A percentile compares a stretch with the other conserved stretches of the same genome.
These are phyloP conservation scores for Clitoria ternatea DNA, from an alignment of 306 rosid genomes.

Conservation along the genomic window DNA sequence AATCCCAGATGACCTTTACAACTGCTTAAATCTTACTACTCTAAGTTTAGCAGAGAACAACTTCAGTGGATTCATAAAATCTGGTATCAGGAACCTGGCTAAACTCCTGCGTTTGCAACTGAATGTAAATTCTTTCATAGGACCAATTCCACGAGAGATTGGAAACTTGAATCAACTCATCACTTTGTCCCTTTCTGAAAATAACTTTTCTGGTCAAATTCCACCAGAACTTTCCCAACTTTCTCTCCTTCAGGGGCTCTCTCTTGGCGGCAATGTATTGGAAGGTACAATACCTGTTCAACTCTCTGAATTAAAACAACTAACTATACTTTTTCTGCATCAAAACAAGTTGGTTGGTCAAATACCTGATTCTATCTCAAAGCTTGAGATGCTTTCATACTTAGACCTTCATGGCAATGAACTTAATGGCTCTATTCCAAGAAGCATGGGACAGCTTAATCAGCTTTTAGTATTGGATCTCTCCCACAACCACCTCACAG, in stretches of 20 bases:
- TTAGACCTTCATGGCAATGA: constrained; percentile 65
- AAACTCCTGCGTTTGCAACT: constrained; percentile 36
- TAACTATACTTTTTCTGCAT: constrained; percentile 39
- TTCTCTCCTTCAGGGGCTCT: constrained; percentile 65
- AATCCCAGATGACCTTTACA: constrained; percentile 72
- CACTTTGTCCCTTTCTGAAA: constrained; percentile 43
- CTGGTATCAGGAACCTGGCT: constrained; percentile 53
- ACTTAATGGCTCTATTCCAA: constrained; percentile 66
- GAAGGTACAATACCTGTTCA: constrained; percentile 66
- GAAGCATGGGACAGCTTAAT: constrained; percentile 46
- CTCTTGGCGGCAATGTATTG: constrained; percentile 44
- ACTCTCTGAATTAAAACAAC: constrained; percentile 46
- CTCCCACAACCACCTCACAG: constrained; percentile 61
- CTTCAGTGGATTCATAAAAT: constrained; percentile 57
- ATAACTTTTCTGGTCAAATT: constrained; percentile 63
- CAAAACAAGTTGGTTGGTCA: constrained; percentile 66
- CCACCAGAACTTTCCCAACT: constrained; percentile 65
- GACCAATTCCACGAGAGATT: constrained; percentile 62
- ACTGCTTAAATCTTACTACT: constrained; percentile 55
- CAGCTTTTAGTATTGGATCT: constrained; percentile 55
- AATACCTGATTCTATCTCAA: constrained; percentile 64
- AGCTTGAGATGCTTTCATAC: constrained; percentile 58
- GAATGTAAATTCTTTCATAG: constrained; percentile 51
- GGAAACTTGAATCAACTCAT: constrained; percentile 62
- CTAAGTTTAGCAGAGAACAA: constrained; percentile 49